A percentile compares a stretch with the other conserved stretches of the same genome.
Conservation (phyloP, 208 protist genomes). For the Acanthamoeba healyi region DNA sequence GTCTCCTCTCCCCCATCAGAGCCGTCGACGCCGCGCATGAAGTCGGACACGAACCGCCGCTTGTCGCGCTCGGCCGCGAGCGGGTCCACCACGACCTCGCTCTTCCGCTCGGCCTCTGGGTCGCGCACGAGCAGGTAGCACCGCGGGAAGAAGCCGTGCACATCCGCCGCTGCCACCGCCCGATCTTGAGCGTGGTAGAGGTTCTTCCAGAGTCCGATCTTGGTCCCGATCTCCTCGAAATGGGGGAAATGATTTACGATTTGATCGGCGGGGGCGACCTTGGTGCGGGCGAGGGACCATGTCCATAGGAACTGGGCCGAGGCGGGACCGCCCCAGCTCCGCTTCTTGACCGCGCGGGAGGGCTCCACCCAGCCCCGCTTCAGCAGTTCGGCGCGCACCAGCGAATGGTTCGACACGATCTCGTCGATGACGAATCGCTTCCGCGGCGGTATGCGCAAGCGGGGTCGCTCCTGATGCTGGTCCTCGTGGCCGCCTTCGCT, state of each 20-base stretch:
- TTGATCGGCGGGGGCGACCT: background rate
- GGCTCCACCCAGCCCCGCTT: background rate
- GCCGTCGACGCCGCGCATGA: background rate
- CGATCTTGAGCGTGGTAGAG: background rate
- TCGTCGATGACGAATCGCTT: slow-evolving; percentile 37
- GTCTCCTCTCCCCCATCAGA: too few species aligned
- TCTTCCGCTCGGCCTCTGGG: background rate
- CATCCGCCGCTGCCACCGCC: too few species aligned
- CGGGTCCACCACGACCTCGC: background rate
- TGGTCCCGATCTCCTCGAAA: slow-evolving; percentile 39
- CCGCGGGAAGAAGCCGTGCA: slow-evolving; percentile 19
- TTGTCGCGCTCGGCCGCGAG: background rate
- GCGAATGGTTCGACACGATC: slow-evolving; percentile 2
- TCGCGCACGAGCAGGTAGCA: slow-evolving; percentile 5
- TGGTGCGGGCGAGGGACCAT: background rate
- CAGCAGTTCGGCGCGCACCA: background rate
- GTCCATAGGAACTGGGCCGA: slow-evolving; percentile 31
- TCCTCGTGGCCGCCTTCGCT: too few species aligned
- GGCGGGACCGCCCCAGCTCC: background rate
- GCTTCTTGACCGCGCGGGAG: background rate
- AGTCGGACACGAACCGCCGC: background rate
- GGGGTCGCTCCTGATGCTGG: too few species aligned
- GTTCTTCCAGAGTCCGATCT: slow-evolving; percentile 38
- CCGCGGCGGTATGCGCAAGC: too few species aligned
- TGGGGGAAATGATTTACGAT: slow-evolving; percentile 32